Percentiles rank a stretch among this genome's conserved stretches.
Conservation (phyloP, 495 filamentous ascomycete genomes). For the Penicillium waksmanii region DNA sequence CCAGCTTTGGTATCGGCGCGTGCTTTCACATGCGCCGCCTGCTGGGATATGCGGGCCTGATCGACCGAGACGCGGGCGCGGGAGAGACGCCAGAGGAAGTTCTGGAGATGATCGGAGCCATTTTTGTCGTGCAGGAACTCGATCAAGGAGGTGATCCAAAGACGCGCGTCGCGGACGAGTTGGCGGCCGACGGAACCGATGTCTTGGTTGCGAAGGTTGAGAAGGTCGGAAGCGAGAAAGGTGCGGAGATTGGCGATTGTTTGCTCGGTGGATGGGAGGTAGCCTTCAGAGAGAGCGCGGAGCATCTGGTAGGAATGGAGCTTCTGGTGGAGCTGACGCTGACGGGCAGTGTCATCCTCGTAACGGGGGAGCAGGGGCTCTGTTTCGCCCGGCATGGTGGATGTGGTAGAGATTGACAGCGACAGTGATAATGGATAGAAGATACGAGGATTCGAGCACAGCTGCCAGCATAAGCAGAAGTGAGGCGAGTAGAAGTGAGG, state of each 20-base stretch:
- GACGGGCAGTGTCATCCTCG: conserved; percentile 77
- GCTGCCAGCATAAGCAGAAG: too few species aligned
- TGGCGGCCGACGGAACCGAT: conserved; percentile 77
- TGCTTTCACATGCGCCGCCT: conserved; percentile 65
- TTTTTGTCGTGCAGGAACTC: conserved; percentile 82
- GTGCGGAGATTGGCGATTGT: conserved; percentile 78
- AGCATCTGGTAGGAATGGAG: conserved; percentile 92
- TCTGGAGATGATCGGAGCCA: conserved; percentile 80
- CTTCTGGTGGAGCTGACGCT: conserved; percentile 79
- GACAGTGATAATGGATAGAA: not conserved
- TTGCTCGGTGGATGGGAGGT: conserved; percentile 91
- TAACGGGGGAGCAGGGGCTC: conserved; percentile 85
- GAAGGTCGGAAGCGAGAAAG: conserved; percentile 73
- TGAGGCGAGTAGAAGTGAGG: not conserved
- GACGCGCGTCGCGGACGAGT: conserved; percentile 70
- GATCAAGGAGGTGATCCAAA: conserved; percentile 75
- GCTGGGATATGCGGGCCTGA: conserved; percentile 62
- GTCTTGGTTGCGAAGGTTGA: conserved; percentile 75
- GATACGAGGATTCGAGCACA: too few species aligned
- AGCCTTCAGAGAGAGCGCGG: conserved; percentile 80
- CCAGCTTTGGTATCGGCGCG: conserved; percentile 80
- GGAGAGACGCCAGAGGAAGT: conserved; percentile 84
- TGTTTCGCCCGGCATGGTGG: conserved; percentile 60
- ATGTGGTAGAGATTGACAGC: not conserved
- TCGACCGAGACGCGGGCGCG: conserved; percentile 74